These are phyloP conservation scores for Sutorius eximius DNA, from an alignment of 1,284 basidiomycete genomes.

Conservation along the genomic window DNA sequence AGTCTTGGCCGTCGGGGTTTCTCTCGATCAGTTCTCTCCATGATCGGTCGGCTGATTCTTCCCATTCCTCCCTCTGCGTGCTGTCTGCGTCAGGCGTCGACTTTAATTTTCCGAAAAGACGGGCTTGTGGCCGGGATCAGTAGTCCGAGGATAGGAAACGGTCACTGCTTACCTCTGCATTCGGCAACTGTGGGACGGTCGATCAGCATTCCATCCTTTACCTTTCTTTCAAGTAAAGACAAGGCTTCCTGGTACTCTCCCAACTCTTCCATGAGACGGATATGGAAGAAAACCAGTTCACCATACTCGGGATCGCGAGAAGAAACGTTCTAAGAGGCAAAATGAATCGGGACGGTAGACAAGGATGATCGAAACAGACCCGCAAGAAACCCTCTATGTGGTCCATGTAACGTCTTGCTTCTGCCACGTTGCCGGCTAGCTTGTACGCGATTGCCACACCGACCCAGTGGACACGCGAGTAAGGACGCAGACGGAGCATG, in stretches of 20 bases:
- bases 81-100: slow-evolving; percentile 63
- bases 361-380: slow-evolving; percentile 29
- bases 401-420: slow-evolving; percentile 76
- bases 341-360: slow-evolving; percentile 5
- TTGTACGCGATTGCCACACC: slow-evolving; percentile 88
- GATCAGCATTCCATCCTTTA: slow-evolving; percentile 66
- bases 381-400: slow-evolving; percentile 65
- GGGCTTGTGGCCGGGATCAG: slow-evolving; percentile 48
- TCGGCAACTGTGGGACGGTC: slow-evolving; percentile 74
- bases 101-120: slow-evolving; percentile 66
- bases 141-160: background rate
- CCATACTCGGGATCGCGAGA: slow-evolving; percentile 83
- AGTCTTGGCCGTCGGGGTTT: slow-evolving; percentile 83
- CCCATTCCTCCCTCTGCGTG: slow-evolving; percentile 28
- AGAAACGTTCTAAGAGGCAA: slow-evolving; percentile 59
- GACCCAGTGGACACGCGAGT: slow-evolving; percentile 88
- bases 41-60: slow-evolving; percentile 42
- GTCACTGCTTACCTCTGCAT: slow-evolving; percentile 55
- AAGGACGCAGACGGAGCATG: slow-evolving; percentile 80
- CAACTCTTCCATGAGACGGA: slow-evolving; percentile 76
- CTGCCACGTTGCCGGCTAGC: slow-evolving; percentile 72
- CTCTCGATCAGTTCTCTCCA: slow-evolving; percentile 82
- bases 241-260: slow-evolving; percentile 67
- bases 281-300: slow-evolving; percentile 83
- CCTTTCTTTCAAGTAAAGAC: slow-evolving; percentile 61